These are phyloP conservation scores for Cardamine resedifolia DNA, from an alignment of 345 rosid genomes.

Conservation along the genomic window DNA sequence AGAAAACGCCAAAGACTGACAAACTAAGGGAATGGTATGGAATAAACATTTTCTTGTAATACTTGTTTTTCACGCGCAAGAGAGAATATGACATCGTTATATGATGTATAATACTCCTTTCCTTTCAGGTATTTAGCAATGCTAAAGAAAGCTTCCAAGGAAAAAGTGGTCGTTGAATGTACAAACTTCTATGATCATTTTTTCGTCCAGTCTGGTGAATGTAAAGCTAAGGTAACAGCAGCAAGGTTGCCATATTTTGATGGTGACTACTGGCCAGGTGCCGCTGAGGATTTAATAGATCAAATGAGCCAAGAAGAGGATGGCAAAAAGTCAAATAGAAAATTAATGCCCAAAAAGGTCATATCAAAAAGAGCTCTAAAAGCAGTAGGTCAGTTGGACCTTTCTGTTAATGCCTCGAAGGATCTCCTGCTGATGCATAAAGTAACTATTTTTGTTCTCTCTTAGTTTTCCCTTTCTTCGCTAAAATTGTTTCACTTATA, in stretches of 20 bases:
- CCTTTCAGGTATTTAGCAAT: slow-evolving; percentile 79
- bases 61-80: slow-evolving; percentile 3
- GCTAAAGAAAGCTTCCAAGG: slow-evolving; percentile 87
- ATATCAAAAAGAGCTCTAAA: slow-evolving; percentile 93
- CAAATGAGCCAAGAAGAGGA: slow-evolving; percentile 95
- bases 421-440: slow-evolving; percentile 95
- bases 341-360: slow-evolving; percentile 76
- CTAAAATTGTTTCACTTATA: slow-evolving; percentile 5
- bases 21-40: slow-evolving; percentile 95
- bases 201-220: slow-evolving; percentile 79
- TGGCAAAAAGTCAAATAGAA: slow-evolving; percentile 83
- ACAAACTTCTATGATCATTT: slow-evolving; percentile 93
- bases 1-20: slow-evolving; percentile 97
- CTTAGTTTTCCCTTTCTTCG: background rate
- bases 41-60: slow-evolving; percentile 1
- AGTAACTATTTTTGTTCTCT: slow-evolving; percentile 46
- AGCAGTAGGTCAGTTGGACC: slow-evolving; percentile 95
- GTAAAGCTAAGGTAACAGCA: slow-evolving; percentile 90
- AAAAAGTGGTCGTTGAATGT: slow-evolving; percentile 79
- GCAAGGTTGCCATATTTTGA: slow-evolving; percentile 97
- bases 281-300: slow-evolving; percentile 92
- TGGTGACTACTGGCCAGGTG: slow-evolving; percentile 99
- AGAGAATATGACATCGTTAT: slow-evolving; percentile 24
- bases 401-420: slow-evolving; percentile 90
- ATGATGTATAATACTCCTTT: slow-evolving; percentile 14